A percentile compares a stretch with the other conserved stretches of the same genome.
phyloP scores from a whole-genome alignment of 2,329 filamentous ascomycete species.

The Claviceps spartinae region DNA sequence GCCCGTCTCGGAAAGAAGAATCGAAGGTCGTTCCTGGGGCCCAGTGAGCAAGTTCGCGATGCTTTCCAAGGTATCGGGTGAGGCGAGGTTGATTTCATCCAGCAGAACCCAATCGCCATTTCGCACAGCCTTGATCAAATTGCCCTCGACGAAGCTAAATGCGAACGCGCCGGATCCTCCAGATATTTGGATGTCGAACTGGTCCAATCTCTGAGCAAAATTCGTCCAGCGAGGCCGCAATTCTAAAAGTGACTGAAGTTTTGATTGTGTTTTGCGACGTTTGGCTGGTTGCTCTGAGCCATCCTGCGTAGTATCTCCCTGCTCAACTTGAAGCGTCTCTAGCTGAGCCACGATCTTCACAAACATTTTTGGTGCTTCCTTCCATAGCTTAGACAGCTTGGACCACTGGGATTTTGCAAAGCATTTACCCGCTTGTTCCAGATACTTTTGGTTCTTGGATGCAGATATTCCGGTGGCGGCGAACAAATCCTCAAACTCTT shows the following conservation, averaged over 20 bases:
- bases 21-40: slow-evolving; percentile 57
- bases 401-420: slow-evolving; percentile 76
- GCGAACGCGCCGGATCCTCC: slow-evolving; percentile 65
- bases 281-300: slow-evolving; percentile 50
- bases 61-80: slow-evolving; percentile 86
- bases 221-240: slow-evolving; percentile 60
- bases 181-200: slow-evolving; percentile 68
- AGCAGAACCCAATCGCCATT: slow-evolving; percentile 96
- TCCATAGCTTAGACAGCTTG: slow-evolving; percentile 75
- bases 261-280: slow-evolving; percentile 50
- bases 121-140: slow-evolving; percentile 86
- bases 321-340: slow-evolving; percentile 28
- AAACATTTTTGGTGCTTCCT: slow-evolving; percentile 80
- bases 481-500: slow-evolving; percentile 88
- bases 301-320: slow-evolving; percentile 17
- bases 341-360: slow-evolving; percentile 51
- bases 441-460: slow-evolving; percentile 76
- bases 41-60: slow-evolving; percentile 79
- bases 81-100: slow-evolving; percentile 94
- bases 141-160: slow-evolving; percentile 92
- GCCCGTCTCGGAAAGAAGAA: slow-evolving; percentile 84
- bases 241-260: slow-evolving; percentile 47
- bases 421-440: slow-evolving; percentile 67
- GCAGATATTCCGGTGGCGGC: slow-evolving; percentile 70
- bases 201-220: slow-evolving; percentile 60